Evolutionary conservation across 345 rosid genomes (phyloP).

Genomic region (Camelina hispida): DNA sequence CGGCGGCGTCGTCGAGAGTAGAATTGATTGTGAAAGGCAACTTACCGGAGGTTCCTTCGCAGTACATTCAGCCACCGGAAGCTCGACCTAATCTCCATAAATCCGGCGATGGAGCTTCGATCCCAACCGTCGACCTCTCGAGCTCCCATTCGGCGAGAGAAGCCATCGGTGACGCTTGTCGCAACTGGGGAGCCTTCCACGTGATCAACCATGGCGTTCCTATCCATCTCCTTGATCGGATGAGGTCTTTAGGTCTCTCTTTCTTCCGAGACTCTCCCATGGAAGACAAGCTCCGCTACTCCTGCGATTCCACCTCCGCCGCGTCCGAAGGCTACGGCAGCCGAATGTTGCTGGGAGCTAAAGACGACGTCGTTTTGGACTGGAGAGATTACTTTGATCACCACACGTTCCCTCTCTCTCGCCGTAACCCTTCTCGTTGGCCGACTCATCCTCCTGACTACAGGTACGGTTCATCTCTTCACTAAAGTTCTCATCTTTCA

Average conservation of each 20-base stretch:
- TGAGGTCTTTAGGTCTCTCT: constrained; percentile 49
- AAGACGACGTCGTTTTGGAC: constrained; percentile 60
- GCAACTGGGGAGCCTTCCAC: constrained; percentile 89
- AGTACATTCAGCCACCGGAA: constrained; percentile 69
- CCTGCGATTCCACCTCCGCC: constrained; percentile 65
- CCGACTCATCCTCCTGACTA: constrained; percentile 70
- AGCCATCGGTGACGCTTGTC: constrained; percentile 61
- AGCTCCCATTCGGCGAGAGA: constrained; percentile 41
- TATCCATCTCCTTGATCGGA: constrained; percentile 51
- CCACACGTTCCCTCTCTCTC: constrained; percentile 79
- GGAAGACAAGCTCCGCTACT: constrained; percentile 72
- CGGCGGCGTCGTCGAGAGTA: constrained; percentile 50
- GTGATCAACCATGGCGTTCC: constrained; percentile 78
- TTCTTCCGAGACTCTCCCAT: constrained; percentile 66
- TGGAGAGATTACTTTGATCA: constrained; percentile 98
- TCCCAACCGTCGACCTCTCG: constrained; percentile 69
- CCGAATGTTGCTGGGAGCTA: constrained; percentile 60
- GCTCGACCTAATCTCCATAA: constrained; percentile 48
- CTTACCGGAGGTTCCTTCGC: constrained; percentile 60
- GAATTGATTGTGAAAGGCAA: constrained; percentile 56
- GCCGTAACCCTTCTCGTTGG: constrained; percentile 77
- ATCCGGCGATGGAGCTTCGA: constrained; percentile 17
- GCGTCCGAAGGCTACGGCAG: constrained; percentile 90
- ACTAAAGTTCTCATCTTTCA: too few relatives aligned
- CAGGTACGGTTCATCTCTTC: constrained; percentile 47